A percentile compares a stretch with the other conserved stretches of the same genome.
Evolutionary conservation across 306 rosid genomes (phyloP).

Genomic region (Hylodesmum podocarpum): DNA sequence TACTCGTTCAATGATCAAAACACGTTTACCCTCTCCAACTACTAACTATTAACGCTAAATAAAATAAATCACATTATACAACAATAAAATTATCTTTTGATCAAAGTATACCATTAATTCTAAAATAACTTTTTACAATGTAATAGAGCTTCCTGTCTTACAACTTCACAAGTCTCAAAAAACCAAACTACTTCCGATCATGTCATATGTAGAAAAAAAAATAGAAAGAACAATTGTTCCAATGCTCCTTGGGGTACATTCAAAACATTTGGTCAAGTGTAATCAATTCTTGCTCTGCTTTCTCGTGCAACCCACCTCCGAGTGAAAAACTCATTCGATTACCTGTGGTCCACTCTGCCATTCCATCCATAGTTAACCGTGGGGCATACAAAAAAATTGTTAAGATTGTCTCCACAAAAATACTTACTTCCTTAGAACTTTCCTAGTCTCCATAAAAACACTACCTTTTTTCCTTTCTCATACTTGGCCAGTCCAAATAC

Average conservation of each 20-base stretch:
- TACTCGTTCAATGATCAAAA: neutral
- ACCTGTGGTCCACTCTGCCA: slow-evolving; percentile 1
- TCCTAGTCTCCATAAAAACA: neutral
- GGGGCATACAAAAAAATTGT: neutral
- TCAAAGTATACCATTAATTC: slow-evolving; percentile 15
- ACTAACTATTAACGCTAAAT: neutral
- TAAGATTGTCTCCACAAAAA: slow-evolving; percentile 5
- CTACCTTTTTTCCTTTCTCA: neutral
- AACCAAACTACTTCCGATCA: neutral
- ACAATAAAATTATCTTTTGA: neutral
- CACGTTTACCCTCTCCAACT: neutral
- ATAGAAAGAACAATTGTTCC: neutral
- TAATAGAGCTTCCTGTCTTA: slow-evolving; percentile 3
- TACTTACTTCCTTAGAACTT: neutral
- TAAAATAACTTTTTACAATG: slow-evolving; percentile 2
- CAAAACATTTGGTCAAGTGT: neutral
- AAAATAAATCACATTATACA: neutral
- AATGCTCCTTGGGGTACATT: neutral
- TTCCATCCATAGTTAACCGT: neutral
- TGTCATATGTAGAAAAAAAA: neutral
- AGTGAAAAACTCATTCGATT: neutral
- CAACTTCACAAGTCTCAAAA: neutral
- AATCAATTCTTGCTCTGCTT: neutral
- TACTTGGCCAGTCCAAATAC: slow-evolving; percentile 27
- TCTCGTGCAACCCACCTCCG: neutral